phyloP scores from a whole-genome alignment of 164 flowering plant species.

The Vitis vinifera region ASM3070453v1 NC_081812.1:16619501-16620000 shows the following conservation, averaged over 20 bases:
- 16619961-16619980: not conserved
- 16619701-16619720: not conserved
- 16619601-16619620: constrained; percentile 68
- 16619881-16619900: not conserved
- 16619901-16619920: not conserved
- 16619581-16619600: constrained; percentile 57
- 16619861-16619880: not conserved
- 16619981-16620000: not conserved
- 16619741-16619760: not conserved
- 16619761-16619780: not conserved
- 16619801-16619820: not conserved
- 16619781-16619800: not conserved
- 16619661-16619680: constrained; percentile 26
- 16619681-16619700: too few species aligned
- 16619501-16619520: constrained; percentile 16
- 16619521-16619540: constrained; percentile 9
- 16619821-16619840: not conserved
- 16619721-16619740: not conserved
- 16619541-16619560: constrained; percentile 27
- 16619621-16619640: constrained; percentile 29
- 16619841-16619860: not conserved
- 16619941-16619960: too few species aligned
- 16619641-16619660: constrained; percentile 21
- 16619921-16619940: not conserved
- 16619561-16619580: constrained; percentile 47